phyloP scores from a whole-genome alignment of 2,329 filamentous ascomycete genomes.

The Aspergillus hortae region DNA sequence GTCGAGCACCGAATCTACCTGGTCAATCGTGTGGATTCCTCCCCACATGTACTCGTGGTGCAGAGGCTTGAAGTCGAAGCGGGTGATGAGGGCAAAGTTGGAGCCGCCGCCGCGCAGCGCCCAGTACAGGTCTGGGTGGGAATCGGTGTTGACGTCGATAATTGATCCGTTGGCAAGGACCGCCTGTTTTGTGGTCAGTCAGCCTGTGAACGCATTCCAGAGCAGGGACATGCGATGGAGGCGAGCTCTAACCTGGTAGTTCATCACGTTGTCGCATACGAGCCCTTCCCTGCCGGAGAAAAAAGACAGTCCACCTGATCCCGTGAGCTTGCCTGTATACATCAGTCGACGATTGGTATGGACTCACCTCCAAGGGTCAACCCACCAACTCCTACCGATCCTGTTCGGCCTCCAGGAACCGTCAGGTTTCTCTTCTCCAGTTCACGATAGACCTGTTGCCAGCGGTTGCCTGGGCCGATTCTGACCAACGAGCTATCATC shows the following conservation, averaged over 20 bases:
- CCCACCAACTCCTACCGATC: not conserved
- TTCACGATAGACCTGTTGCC: not conserved
- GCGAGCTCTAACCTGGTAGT: not conserved
- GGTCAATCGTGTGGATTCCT: conserved; percentile 26
- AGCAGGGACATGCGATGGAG: not conserved
- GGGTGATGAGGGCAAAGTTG: conserved; percentile 39
- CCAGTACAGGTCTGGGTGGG: conserved; percentile 38
- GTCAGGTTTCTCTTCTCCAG: not conserved
- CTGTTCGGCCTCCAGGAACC: not conserved
- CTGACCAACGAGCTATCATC: not conserved
- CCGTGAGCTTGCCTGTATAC: not conserved
- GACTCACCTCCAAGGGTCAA: not conserved
- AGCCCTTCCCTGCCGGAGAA: not conserved
- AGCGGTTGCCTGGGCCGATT: not conserved
- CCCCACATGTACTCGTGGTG: conserved; percentile 39
- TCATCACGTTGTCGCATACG: not conserved
- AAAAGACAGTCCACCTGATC: not conserved
- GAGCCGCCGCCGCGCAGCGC: conserved; percentile 41
- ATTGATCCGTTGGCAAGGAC: conserved; percentile 15
- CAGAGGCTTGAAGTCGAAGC: conserved; percentile 39
- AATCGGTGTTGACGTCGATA: conserved; percentile 27
- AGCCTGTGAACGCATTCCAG: not conserved
- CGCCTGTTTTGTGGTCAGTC: not conserved
- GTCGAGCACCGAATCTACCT: conserved; percentile 26
- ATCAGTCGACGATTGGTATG: not conserved